A percentile compares a stretch with the other conserved stretches of the same genome.
Conservation (phyloP, 257 asterid species). For the Solanum pimpinellifolium region DNA sequence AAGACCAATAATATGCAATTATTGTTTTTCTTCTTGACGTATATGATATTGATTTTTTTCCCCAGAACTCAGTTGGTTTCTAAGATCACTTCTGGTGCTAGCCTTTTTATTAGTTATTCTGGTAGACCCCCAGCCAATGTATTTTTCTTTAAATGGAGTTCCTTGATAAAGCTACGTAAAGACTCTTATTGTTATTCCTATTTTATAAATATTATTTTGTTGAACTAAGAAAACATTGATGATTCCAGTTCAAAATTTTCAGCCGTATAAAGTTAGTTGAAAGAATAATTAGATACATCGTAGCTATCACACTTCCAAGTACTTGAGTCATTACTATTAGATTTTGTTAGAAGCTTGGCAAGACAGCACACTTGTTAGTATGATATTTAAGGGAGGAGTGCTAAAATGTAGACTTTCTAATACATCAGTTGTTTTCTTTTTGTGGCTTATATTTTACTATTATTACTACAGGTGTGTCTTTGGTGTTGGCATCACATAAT, state of each 20-base stretch:
- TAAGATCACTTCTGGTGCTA: neutral
- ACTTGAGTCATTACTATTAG: neutral
- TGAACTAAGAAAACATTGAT: neutral
- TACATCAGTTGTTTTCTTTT: neutral
- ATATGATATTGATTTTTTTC: neutral
- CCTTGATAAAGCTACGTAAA: neutral
- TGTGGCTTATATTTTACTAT: neutral
- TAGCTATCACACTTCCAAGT: neutral
- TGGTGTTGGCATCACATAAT: conserved; percentile 99
- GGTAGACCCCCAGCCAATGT: neutral
- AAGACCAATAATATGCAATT: neutral
- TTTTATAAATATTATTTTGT: neutral
- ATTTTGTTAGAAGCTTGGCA: neutral
- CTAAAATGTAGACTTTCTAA: neutral
- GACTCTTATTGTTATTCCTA: neutral
- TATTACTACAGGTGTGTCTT: conserved; percentile 59
- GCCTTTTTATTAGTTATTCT: neutral
- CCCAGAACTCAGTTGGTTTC: neutral
- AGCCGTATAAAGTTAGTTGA: neutral
- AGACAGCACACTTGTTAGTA: neutral
- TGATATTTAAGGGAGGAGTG: neutral
- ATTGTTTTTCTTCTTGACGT: neutral
- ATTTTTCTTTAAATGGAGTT: neutral
- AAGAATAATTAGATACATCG: neutral
- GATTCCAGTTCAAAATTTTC: neutral